Conservation (phyloP, 441 rosid genomes). For the Syzygium syzygioides region DNA sequence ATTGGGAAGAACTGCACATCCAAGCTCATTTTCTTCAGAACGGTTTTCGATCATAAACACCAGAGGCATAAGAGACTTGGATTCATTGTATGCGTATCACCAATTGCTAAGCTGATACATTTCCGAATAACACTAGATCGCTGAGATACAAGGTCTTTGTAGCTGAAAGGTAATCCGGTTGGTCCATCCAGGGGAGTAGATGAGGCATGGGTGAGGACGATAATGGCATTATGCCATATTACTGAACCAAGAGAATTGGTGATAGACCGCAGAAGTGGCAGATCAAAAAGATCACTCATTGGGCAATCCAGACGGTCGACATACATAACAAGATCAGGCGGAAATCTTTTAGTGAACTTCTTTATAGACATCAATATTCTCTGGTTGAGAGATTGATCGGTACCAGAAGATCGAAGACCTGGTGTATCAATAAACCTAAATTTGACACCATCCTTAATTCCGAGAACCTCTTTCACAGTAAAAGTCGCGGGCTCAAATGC, state of each 20-base stretch:
- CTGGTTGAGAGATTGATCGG: background rate
- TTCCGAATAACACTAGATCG: background rate
- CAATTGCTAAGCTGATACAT: background rate
- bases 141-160: background rate
- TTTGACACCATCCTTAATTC: background rate
- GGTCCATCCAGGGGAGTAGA: background rate
- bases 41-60: background rate
- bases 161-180: background rate
- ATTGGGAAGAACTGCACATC: background rate
- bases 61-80: background rate
- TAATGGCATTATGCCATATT: background rate
- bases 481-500: background rate
- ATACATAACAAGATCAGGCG: background rate
- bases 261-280: background rate
- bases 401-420: background rate
- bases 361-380: background rate
- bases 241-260: background rate
- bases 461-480: background rate
- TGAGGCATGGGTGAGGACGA: background rate
- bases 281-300: background rate
- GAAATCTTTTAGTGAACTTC: background rate
- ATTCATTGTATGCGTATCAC: background rate
- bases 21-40: background rate
- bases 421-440: background rate
- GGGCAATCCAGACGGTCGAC: slow-evolving; percentile 2